Conservation (phyloP, 805 yeast genomes). For the Cyberlindnera suaveolens region DNA sequence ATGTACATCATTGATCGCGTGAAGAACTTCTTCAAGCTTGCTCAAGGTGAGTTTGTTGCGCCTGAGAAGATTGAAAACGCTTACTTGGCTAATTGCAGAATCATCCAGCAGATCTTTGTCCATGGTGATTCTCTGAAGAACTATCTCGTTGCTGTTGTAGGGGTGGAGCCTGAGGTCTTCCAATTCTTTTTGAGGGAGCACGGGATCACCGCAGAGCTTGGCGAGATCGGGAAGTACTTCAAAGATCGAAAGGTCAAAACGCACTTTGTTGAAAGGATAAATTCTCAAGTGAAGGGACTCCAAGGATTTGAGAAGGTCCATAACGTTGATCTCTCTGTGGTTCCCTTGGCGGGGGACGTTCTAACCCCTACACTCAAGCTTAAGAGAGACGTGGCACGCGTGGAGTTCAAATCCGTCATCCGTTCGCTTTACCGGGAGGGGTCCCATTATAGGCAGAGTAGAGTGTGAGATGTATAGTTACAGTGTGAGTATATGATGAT, state of each 20-base stretch:
- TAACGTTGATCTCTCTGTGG: constrained; percentile 45
- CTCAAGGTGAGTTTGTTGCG: constrained; percentile 53
- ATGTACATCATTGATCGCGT: constrained; percentile 51
- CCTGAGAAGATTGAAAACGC: constrained; percentile 60
- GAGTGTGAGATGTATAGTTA: no score
- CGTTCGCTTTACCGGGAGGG: no score
- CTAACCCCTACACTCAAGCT: constrained; percentile 64
- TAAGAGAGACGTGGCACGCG: constrained; percentile 37
- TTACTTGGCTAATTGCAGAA: constrained; percentile 43
- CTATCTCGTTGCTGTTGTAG: constrained; percentile 48
- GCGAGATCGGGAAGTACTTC: constrained; percentile 4
- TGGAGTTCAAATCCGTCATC: no score
- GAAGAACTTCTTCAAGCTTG: constrained; percentile 60
- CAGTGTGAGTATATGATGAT: no score
- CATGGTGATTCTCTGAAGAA: constrained; percentile 59
- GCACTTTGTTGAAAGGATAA: constrained; percentile 7
- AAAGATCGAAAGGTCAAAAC: constrained; percentile 2
- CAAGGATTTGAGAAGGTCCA: constrained; percentile 62
- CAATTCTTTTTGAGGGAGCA: background rate
- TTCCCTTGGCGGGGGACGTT: constrained; percentile 56
- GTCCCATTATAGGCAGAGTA: no score
- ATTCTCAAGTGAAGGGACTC: constrained; percentile 29
- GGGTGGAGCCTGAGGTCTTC: constrained; percentile 39
- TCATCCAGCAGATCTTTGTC: constrained; percentile 47
- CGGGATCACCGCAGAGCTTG: constrained; percentile 1